Conservation (phyloP, 2,329 filamentous ascomycete genomes). For the Trichoderma harzianum region DNA sequence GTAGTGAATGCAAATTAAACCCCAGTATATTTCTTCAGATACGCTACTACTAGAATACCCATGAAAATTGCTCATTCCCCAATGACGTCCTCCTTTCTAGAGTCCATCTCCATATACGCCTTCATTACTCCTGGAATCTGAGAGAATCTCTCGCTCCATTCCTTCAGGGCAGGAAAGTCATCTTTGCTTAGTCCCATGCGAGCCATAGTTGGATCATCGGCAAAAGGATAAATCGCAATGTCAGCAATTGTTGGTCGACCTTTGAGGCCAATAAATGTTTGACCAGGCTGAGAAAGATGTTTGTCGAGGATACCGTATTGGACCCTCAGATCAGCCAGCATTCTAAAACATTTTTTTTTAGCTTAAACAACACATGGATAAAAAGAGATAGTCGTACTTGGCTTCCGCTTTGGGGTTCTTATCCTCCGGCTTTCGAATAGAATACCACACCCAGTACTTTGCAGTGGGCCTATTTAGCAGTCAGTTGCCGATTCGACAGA, state of each 20-base stretch:
- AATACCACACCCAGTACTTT: conserved; percentile 17
- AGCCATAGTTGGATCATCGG: conserved; percentile 14
- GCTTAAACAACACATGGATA: neutral
- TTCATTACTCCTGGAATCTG: conserved; percentile 10
- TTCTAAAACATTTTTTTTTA: neutral
- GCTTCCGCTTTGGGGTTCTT: conserved; percentile 9
- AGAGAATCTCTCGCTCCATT: conserved; percentile 17
- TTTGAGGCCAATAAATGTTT: conserved; percentile 16
- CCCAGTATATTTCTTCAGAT: neutral
- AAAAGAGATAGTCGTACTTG: neutral
- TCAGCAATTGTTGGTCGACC: conserved; percentile 20
- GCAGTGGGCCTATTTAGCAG: neutral
- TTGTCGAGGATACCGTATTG: conserved; percentile 11
- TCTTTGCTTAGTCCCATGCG: conserved; percentile 11
- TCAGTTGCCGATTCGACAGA: neutral
- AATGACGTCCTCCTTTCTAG: neutral
- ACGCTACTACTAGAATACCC: neutral
- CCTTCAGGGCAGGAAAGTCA: conserved; percentile 15
- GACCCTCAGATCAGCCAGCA: neutral
- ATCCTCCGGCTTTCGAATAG: conserved; percentile 10
- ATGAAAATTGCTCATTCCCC: neutral
- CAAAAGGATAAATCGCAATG: conserved; percentile 19
- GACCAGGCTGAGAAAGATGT: conserved; percentile 17
- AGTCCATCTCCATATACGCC: conserved; percentile 15
- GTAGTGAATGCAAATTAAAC: neutral